phyloP scores from a whole-genome alignment of 805 yeast genomes.

The Starmerella asiatica region DNA sequence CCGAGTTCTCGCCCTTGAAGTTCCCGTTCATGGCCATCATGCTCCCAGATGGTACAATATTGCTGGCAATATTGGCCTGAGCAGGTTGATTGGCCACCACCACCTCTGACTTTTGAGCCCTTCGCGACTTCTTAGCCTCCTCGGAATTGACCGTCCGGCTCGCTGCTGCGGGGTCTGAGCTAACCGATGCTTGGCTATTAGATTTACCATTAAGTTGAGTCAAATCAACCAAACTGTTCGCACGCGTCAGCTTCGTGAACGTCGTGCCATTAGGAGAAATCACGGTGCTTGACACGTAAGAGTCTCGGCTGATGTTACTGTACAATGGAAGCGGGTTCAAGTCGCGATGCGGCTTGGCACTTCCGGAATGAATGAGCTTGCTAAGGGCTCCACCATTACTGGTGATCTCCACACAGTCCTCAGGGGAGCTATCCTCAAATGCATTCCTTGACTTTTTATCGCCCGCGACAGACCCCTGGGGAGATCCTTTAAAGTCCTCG shows the following conservation, averaged over 20 bases:
- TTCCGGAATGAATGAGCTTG: conserved; percentile 4
- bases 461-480: too few relatives aligned
- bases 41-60: neutral
- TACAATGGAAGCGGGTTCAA: conserved; percentile 75
- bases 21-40: too few relatives aligned
- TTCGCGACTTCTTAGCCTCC: too few relatives aligned
- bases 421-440: conserved; percentile 1
- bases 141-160: too few relatives aligned
- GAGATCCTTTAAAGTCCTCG: too few relatives aligned
- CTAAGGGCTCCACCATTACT: conserved; percentile 6
- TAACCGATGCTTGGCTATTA: neutral
- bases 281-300: conserved; percentile 68
- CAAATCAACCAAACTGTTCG: conserved; percentile 45
- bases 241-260: conserved; percentile 75
- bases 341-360: conserved; percentile 3
- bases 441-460: neutral
- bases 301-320: conserved; percentile 79
- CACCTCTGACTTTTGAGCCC: neutral
- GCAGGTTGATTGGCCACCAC: neutral
- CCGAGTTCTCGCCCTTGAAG: too few relatives aligned
- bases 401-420: neutral
- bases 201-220: conserved; percentile 26
- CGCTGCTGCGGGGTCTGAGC: neutral
- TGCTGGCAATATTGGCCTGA: neutral
- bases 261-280: conserved; percentile 92